Conservation (phyloP, 345 rosid species). For the Citropsis articulata region DNA sequence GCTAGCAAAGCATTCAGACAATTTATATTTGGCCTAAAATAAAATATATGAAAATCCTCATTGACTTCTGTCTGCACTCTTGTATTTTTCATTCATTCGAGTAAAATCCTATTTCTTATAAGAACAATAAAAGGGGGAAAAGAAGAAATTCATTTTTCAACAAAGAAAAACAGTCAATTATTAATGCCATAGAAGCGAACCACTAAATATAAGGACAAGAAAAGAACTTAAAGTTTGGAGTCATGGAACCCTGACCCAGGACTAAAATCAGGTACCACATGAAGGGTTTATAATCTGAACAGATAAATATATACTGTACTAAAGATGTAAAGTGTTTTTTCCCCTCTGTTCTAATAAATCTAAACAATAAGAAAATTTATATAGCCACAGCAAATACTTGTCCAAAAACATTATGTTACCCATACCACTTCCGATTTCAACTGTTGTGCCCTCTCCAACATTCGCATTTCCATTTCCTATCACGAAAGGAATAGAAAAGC, state of each 20-base stretch:
- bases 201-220: neutral
- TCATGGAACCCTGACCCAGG: neutral
- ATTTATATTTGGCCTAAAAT: neutral
- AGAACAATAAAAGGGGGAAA: neutral
- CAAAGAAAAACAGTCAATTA: neutral
- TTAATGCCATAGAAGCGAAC: neutral
- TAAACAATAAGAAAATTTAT: neutral
- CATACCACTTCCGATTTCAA: conserved; percentile 81
- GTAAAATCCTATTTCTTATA: neutral
- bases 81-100: neutral
- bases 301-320: neutral
- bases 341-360: neutral
- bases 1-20: neutral
- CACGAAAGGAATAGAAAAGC: conserved; percentile 22
- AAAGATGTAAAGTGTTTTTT: neutral
- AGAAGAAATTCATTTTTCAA: neutral
- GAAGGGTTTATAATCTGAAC: neutral
- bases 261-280: neutral
- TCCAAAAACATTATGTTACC: neutral
- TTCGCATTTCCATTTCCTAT: conserved; percentile 86
- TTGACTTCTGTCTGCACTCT: neutral
- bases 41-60: no score
- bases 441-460: conserved; percentile 64
- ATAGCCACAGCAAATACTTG: neutral
- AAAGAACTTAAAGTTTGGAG: neutral